phyloP scores from a whole-genome alignment of 2,329 filamentous ascomycete genomes.

The Hypoxylon sp. region DNA sequence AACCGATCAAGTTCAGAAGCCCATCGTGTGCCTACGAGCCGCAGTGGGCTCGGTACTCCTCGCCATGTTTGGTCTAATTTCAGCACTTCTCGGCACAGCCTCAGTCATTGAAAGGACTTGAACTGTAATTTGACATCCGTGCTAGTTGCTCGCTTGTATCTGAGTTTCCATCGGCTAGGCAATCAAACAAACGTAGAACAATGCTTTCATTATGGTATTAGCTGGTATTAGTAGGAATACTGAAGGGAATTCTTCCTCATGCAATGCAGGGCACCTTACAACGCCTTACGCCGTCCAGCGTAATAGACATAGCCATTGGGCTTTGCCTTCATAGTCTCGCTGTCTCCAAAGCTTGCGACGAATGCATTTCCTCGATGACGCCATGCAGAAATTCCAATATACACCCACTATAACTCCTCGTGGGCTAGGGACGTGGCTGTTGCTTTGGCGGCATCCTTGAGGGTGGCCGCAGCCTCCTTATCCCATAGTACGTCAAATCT shows the following conservation, averaged over 20 bases:
- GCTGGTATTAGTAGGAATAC: constrained; percentile 34
- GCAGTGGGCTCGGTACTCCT: constrained; percentile 51
- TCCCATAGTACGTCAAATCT: constrained; percentile 78
- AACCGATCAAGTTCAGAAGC: constrained; percentile 30
- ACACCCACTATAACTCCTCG: constrained; percentile 46
- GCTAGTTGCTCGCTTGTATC: constrained; percentile 63
- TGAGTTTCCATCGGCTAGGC: neutral
- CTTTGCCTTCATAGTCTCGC: constrained; percentile 6
- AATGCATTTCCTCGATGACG: constrained; percentile 44
- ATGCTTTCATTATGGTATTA: constrained; percentile 30
- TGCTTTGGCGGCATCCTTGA: constrained; percentile 42
- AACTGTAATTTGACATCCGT: constrained; percentile 99
- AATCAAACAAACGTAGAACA: constrained; percentile 2
- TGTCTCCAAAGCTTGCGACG: constrained; percentile 13
- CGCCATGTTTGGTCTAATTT: constrained; percentile 67
- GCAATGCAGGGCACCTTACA: constrained; percentile 38
- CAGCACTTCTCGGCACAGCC: constrained; percentile 99
- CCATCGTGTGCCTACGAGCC: constrained; percentile 51
- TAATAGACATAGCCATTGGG: constrained; percentile 13
- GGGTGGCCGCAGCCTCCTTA: constrained; percentile 56
- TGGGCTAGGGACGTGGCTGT: constrained; percentile 41
- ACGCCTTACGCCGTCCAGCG: constrained; percentile 34
- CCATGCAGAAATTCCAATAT: constrained; percentile 42
- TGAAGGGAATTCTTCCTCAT: constrained; percentile 14
- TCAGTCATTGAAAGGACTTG: constrained; percentile 82